Conservation (phyloP, 257 asterid genomes). For the Marsdenia floribunda region DNA sequence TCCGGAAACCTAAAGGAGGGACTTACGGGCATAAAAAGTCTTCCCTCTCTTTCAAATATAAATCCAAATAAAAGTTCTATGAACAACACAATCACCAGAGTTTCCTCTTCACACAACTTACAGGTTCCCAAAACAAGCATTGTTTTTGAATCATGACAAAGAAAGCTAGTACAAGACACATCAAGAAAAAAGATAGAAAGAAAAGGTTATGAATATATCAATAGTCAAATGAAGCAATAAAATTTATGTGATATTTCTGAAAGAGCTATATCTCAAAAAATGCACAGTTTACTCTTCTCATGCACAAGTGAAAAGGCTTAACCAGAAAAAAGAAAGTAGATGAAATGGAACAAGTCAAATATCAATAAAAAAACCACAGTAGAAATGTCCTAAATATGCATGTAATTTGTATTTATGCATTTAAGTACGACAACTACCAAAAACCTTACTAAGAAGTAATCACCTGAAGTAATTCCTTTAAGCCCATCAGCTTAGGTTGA, state of each 20-base stretch:
- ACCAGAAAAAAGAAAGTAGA: background rate
- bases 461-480: constrained; percentile 97
- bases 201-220: background rate
- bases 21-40: background rate
- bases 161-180: background rate
- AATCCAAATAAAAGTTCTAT: background rate
- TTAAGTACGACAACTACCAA: background rate
- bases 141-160: background rate
- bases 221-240: background rate
- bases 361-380: background rate
- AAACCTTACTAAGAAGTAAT: constrained; percentile 12
- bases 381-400: background rate
- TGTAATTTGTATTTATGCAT: background rate
- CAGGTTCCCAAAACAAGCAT: background rate
- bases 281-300: background rate
- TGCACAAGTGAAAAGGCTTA: background rate
- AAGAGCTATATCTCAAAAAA: background rate
- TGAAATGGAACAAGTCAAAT: background rate
- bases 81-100: background rate
- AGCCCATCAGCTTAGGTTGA: constrained; percentile 91
- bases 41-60: background rate
- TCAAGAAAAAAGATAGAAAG: background rate
- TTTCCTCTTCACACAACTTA: background rate
- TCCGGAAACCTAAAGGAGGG: background rate
- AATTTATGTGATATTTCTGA: background rate